Evolutionary conservation across 441 rosid genomes (phyloP).

Genomic region (Arabidopsis lyrata): DNA sequence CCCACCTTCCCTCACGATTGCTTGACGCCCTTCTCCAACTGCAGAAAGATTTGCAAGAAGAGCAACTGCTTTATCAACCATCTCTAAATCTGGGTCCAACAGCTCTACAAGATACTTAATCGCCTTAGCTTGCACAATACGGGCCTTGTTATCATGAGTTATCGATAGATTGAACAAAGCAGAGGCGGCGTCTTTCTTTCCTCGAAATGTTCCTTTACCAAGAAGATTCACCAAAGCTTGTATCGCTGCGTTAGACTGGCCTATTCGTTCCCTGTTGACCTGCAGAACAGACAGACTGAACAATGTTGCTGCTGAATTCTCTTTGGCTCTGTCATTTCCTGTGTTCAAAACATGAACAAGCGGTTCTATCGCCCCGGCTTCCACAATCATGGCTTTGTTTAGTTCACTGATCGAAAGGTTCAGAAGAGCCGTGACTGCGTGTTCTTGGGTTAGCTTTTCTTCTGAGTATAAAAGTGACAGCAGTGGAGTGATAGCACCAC

Average conservation of each 20-base stretch:
- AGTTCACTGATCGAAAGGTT: slow-evolving; percentile 85
- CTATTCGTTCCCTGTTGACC: slow-evolving; percentile 79
- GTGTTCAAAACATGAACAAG: slow-evolving; percentile 77
- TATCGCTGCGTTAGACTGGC: slow-evolving; percentile 79
- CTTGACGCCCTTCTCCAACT: slow-evolving; percentile 76
- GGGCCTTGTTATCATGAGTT: slow-evolving; percentile 87
- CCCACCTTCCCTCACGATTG: slow-evolving; percentile 77
- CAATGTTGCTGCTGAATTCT: slow-evolving; percentile 88
- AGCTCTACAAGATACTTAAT: slow-evolving; percentile 78
- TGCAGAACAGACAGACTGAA: slow-evolving; percentile 82
- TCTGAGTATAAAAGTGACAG: slow-evolving; percentile 77
- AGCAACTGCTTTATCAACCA: slow-evolving; percentile 95
- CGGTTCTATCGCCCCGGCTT: slow-evolving; percentile 78
- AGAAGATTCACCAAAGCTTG: slow-evolving; percentile 83
- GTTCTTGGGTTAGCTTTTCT: slow-evolving; percentile 77
- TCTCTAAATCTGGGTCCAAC: slow-evolving; percentile 71
- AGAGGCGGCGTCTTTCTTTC: slow-evolving; percentile 92
- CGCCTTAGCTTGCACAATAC: slow-evolving; percentile 93
- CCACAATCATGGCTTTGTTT: slow-evolving; percentile 76
- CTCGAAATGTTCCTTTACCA: slow-evolving; percentile 77
- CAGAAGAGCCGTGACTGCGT: slow-evolving; percentile 84
- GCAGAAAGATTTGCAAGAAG: slow-evolving; percentile 88
- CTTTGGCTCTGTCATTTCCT: slow-evolving; percentile 85
- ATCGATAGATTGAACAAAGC: slow-evolving; percentile 93
- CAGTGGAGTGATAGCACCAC: slow-evolving; percentile 72